These are phyloP conservation scores for Plasmodium vinckei DNA, from an alignment of 169 alveolate species.

Conservation along the genomic window DNA sequence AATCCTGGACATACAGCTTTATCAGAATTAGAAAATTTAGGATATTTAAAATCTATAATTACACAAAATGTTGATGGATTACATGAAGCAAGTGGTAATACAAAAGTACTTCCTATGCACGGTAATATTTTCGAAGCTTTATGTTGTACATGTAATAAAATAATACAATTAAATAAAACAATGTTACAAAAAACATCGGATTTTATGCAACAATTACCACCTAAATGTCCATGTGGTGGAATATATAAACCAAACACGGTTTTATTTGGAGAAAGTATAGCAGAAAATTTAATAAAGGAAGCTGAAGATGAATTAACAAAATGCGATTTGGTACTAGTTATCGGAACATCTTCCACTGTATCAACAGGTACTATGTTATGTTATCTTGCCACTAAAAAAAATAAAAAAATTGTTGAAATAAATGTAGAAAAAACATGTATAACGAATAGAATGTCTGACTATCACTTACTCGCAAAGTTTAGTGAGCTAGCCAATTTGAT, in stretches of 20 bases:
- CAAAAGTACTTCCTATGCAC: constrained; percentile 51
- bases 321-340: constrained; percentile 44
- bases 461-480: constrained; percentile 51
- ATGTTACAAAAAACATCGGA: constrained; percentile 72
- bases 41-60: constrained; percentile 57
- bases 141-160: constrained; percentile 58
- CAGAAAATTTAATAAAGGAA: constrained; percentile 33
- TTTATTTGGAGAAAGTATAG: constrained; percentile 56
- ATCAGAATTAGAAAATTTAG: constrained; percentile 52
- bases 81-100: constrained; percentile 69
- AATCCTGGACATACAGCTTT: constrained; percentile 52
- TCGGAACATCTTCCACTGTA: constrained; percentile 64
- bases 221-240: constrained; percentile 76
- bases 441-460: constrained; percentile 60
- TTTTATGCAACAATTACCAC: constrained; percentile 71
- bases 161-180: constrained; percentile 29
- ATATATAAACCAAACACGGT: constrained; percentile 51
- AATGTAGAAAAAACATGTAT: constrained; percentile 41
- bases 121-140: constrained; percentile 63
- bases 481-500: constrained; percentile 23
- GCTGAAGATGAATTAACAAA: constrained; percentile 48
- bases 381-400: constrained; percentile 38
- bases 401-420: constrained; percentile 59
- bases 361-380: constrained; percentile 62
- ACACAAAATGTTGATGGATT: constrained; percentile 68